phyloP scores from a whole-genome alignment of 352 stramenopile species.

The Phytophthora capsici region DNA sequence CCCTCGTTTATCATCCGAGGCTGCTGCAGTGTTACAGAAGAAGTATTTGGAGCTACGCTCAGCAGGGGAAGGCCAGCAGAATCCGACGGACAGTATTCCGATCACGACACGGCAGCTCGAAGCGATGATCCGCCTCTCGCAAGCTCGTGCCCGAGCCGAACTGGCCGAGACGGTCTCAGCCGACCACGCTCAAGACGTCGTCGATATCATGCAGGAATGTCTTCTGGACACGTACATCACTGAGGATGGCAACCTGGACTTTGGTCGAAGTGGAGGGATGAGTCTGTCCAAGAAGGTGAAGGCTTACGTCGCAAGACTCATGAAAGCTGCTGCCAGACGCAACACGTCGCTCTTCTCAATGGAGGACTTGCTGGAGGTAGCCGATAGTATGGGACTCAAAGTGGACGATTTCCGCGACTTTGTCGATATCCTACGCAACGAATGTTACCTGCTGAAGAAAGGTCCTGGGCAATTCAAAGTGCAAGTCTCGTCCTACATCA shows the following conservation, averaged over 20 bases:
- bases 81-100: conserved; percentile 66
- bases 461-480: conserved; percentile 81
- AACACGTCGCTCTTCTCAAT: conserved; percentile 80
- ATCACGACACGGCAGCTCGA: conserved; percentile 98
- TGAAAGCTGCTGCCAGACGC: conserved; percentile 62
- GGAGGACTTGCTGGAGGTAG: conserved; percentile 75
- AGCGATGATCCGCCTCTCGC: conserved; percentile 90
- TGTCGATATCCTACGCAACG: conserved; percentile 86
- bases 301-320: conserved; percentile 78
- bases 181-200: conserved; percentile 96
- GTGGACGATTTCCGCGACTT: conserved; percentile 87
- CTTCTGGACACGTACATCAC: conserved; percentile 92
- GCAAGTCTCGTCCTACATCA: conserved; percentile 64
- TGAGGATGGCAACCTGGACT: conserved; percentile 90
- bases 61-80: conserved; percentile 52
- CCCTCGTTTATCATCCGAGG: conserved; percentile 79
- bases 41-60: conserved; percentile 91
- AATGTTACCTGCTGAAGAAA: conserved; percentile 88
- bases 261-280: conserved; percentile 72
- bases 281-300: conserved; percentile 84
- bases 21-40: conserved; percentile 74
- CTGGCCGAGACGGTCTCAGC: conserved; percentile 93
- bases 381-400: conserved; percentile 73
- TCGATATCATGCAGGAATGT: conserved; percentile 96
- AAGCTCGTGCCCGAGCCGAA: conserved; percentile 95